Conservation (phyloP, 106 monocot species). For the Amphibolis antarctica region DNA sequence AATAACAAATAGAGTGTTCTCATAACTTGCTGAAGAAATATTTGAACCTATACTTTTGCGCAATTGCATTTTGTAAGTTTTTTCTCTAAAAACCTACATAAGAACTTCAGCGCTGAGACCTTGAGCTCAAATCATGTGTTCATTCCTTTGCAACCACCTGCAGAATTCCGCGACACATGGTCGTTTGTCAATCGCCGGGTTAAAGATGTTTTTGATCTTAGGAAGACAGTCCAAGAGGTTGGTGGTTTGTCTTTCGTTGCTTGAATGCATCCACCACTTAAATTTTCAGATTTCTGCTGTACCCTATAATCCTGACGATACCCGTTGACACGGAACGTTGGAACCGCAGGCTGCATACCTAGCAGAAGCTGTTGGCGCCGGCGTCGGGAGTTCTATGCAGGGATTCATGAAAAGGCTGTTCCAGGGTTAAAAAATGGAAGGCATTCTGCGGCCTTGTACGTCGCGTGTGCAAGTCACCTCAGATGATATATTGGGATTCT, state of each 20-base stretch:
- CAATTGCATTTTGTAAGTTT: too few relatives aligned
- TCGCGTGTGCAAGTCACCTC: too few relatives aligned
- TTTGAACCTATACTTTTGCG: too few relatives aligned
- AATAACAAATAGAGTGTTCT: too few relatives aligned
- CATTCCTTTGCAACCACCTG: neutral
- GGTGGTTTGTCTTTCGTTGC: too few relatives aligned
- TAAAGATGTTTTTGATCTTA: slow-evolving; percentile 76
- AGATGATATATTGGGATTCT: too few relatives aligned
- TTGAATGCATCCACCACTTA: neutral
- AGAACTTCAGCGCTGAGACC: too few relatives aligned
- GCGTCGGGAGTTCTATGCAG: slow-evolving; percentile 51
- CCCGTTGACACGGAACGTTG: too few relatives aligned
- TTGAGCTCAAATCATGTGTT: neutral
- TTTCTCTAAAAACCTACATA: too few relatives aligned
- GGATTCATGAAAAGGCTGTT: slow-evolving; percentile 58
- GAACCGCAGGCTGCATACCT: slow-evolving; percentile 50
- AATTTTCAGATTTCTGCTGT: neutral
- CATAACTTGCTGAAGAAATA: too few relatives aligned
- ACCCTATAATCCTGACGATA: too few relatives aligned
- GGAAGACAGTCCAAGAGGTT: slow-evolving; percentile 85
- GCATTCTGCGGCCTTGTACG: neutral
- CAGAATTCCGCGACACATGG: slow-evolving; percentile 76
- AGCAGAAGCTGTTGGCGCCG: slow-evolving; percentile 62
- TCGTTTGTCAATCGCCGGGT: slow-evolving; percentile 53
- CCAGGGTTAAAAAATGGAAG: slow-evolving; percentile 12